These are phyloP conservation scores for Penicillium goetzii DNA, from an alignment of 495 filamentous ascomycete species.

Conservation along the genomic window DNA sequence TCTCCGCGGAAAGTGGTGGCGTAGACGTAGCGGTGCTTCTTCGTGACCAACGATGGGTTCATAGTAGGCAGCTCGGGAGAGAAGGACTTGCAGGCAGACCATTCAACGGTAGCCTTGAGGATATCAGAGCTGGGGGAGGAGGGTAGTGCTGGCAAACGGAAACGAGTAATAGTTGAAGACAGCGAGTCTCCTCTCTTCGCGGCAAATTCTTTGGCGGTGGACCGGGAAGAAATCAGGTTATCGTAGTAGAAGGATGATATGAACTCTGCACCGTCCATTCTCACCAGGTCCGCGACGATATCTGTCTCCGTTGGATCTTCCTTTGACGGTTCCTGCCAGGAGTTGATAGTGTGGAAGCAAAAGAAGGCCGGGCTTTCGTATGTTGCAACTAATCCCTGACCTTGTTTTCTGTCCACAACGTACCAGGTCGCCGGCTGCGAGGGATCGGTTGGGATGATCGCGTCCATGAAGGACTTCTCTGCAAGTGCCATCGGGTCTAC, in stretches of 20 bases:
- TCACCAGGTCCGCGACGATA: constrained; percentile 61
- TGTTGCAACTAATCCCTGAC: constrained; percentile 59
- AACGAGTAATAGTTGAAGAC: constrained; percentile 49
- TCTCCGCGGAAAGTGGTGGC: constrained; percentile 57
- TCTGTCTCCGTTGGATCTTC: constrained; percentile 44
- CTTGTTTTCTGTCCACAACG: constrained; percentile 61
- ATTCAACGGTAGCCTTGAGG: constrained; percentile 36
- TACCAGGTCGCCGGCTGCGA: constrained; percentile 64
- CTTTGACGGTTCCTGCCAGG: constrained; percentile 62
- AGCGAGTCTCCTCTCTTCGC: constrained; percentile 34
- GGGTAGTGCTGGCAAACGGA: constrained; percentile 48
- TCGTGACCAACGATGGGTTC: constrained; percentile 59
- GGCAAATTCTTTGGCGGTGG: constrained; percentile 33
- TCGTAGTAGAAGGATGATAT: constrained; percentile 60
- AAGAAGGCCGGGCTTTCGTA: constrained; percentile 67
- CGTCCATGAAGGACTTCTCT: constrained; percentile 31
- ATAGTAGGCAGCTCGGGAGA: constrained; percentile 68
- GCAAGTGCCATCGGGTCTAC: constrained; percentile 61
- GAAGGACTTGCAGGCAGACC: constrained; percentile 37
- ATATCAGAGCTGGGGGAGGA: constrained; percentile 13
- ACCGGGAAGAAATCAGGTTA: constrained; percentile 53
- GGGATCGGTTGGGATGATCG: constrained; percentile 49
- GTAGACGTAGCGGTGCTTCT: constrained; percentile 67
- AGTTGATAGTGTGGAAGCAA: constrained; percentile 77
- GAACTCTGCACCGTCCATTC: constrained; percentile 57